Base-by-base conservation (phyloP, 2,329 filamentous ascomycete genomes). In the Ceratocystis diversiconidia region DNA sequence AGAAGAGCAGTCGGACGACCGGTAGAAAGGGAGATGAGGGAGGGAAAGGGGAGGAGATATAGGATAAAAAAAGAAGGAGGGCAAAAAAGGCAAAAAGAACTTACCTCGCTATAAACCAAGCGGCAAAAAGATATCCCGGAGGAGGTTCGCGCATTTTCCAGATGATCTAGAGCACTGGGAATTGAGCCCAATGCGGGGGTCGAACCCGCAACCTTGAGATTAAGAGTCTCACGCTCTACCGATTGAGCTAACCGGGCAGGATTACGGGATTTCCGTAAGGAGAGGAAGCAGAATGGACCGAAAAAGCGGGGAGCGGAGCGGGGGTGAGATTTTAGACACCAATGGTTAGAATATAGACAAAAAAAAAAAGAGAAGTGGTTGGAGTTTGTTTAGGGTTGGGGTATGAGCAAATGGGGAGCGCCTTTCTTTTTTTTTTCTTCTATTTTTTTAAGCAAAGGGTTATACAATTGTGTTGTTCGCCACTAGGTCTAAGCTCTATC, bases 201-300 rank as follows among this genome's bases (percentile, higher is more conserved):
- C 73, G 73, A 75, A 75, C 74, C 73, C 74, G 72, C 73, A 75
- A 72, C 74, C 73, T 75, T 75, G 73, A 75, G 74, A 75, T 75
- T 82, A 82, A 82, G 84, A 86, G 84, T 85, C 83, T 85, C 80
- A 85, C 83, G 83, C 83, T 86, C 84, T 86, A 85, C 81, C 81
- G 81, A 84, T 84, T 84, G 82, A 84, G 82, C 82, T 84, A 85
- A 78, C 80, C 79, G 76, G 79, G 79, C 79, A 32, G 52, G 1
- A 12, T 3, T 10, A 28, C 22, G 25, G 52, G 52, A 57, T 22
- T 28, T 28, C 25, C 3, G 52, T 22, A 25, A 57, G 17, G 5
- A 17, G 25, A n/a, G 25, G 22, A 10, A 19, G 32, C 8, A 36
- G 3, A 36, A 36, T 12, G 32, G 32, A 12, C 32, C 32, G 32